These are phyloP conservation scores for Tolypocladium guangdongense DNA, from an alignment of 2,329 filamentous ascomycete genomes.

Conservation along the genomic window DNA sequence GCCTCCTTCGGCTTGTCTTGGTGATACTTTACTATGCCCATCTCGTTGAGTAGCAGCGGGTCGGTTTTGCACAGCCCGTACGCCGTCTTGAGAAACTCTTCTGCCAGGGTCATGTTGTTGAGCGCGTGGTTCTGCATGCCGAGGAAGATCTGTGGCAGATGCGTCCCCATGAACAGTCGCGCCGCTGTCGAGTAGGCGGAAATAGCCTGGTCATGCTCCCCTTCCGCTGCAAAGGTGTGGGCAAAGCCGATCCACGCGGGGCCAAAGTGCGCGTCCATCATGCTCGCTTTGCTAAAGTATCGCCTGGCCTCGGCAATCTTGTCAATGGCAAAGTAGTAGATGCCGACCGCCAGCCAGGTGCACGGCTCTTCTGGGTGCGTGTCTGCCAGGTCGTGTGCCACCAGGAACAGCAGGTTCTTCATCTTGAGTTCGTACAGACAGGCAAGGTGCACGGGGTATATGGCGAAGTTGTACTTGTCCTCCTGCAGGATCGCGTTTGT, in stretches of 20 bases:
- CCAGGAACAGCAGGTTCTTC: conserved; percentile 81
- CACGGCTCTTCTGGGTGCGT: conserved; percentile 83
- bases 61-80: conserved; percentile 76
- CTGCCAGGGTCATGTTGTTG: conserved; percentile 86
- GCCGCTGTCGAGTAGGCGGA: conserved; percentile 95
- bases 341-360: conserved; percentile 87
- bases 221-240: conserved; percentile 94
- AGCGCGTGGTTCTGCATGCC: conserved; percentile 98
- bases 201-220: conserved; percentile 96
- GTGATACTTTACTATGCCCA: conserved; percentile 93
- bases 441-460: conserved; percentile 85
- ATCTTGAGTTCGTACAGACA: conserved; percentile 79
- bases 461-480: conserved; percentile 80
- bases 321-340: conserved; percentile 84
- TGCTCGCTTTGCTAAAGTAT: conserved; percentile 93
- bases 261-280: conserved; percentile 96
- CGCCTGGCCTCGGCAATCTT: conserved; percentile 88
- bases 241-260: conserved; percentile 98
- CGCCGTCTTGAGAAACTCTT: conserved; percentile 88
- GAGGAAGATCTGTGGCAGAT: conserved; percentile 87
- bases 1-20: conserved; percentile 70
- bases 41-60: conserved; percentile 85
- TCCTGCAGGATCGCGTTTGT: conserved; percentile 72
- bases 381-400: conserved; percentile 87
- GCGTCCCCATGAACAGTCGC: conserved; percentile 89